These are phyloP conservation scores for Punctularia strigosozonata DNA, from an alignment of 768 basidiomycete genomes.

Conservation along the genomic window DNA sequence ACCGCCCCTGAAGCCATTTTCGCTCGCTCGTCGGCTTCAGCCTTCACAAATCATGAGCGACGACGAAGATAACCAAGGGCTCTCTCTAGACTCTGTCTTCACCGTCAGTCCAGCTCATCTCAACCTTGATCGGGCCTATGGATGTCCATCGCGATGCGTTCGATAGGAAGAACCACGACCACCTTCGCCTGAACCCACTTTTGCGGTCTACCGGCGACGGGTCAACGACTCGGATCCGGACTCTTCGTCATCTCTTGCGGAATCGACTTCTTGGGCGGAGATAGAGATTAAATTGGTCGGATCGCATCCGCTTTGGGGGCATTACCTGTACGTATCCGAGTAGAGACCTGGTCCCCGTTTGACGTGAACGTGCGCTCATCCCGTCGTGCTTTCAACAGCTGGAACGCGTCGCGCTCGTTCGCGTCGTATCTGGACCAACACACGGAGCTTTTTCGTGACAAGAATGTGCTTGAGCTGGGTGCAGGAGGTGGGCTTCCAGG, in stretches of 20 bases:
- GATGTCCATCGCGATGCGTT: not conserved
- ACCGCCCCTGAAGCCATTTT: too few relatives aligned
- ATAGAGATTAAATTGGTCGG: slow-evolving; percentile 65
- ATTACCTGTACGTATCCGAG: slow-evolving; percentile 55
- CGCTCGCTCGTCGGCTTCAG: too few relatives aligned
- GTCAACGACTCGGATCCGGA: not conserved
- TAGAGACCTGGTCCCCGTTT: too few relatives aligned
- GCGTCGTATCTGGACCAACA: slow-evolving; percentile 58
- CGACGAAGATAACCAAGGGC: slow-evolving; percentile 18
- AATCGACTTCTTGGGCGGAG: slow-evolving; percentile 20
- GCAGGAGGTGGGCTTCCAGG: slow-evolving; percentile 89
- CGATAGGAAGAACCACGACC: slow-evolving; percentile 54
- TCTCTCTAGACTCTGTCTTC: slow-evolving; percentile 36
- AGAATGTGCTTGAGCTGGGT: slow-evolving; percentile 73
- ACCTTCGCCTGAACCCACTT: slow-evolving; percentile 52
- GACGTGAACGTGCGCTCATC: not conserved
- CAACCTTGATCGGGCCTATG: not conserved
- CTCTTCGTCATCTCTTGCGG: too few relatives aligned
- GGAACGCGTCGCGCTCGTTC: slow-evolving; percentile 71
- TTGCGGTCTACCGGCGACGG: slow-evolving; percentile 35
- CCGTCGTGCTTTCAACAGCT: slow-evolving; percentile 28
- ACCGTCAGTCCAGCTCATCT: slow-evolving; percentile 25
- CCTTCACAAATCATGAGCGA: too few relatives aligned
- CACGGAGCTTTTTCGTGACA: slow-evolving; percentile 28
- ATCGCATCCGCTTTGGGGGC: slow-evolving; percentile 73